Evolutionary conservation across 192 early-diverging fungal species (phyloP), one percentile per base, ranked within the genome.

Genomic region (Mortierella antarctica): DNA sequence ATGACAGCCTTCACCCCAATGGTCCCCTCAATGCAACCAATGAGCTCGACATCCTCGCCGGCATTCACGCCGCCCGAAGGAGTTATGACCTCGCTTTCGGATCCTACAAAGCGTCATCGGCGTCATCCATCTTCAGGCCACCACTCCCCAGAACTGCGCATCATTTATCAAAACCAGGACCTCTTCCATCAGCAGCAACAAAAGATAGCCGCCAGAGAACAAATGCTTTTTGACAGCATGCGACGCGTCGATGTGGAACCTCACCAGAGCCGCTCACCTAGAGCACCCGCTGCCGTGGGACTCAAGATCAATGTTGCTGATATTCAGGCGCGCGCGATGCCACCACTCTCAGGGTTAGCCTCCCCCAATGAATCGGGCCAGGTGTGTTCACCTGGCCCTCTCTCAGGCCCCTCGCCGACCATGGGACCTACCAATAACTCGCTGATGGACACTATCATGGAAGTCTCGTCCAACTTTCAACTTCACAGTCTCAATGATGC

Each of bases 81-180:
- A 1, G 48, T 50, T 2, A 47, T 62, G n/a, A 49, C 65, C 7
- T 57, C 70, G 2, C 59, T 71, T 14, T 5, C 70, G 15, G 70
- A 72, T 18, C 59, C 77, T 13, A 55, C 60, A 23, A 80, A 71
- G 41, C 48, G 77, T 2, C 77, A 80, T 45, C 64, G 77, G 17
- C 77, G 77, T 4, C 77, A 80, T 23, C 77, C 70, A 15, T 80
- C 77, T 2, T 80, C 77, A n/a, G 77, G 70, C 21, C 70, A 80
- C 44, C 77, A 80, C 48, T 80, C 77, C 9, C 77, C 77, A 5
- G 77, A 80, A 12, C 52, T 67, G 4, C 57, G 77, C 9, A 72
- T 72, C 9, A 6, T 49, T 14, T 23, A 68, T 14, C 65, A 71
- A 50, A 80, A 64, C 20, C 64, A 80, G 49, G 70, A 72, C 0